Percentiles rank a stretch among this genome's conserved stretches.
Evolutionary conservation across 306 rosid genomes (phyloP).

Genomic region (Lithocarpus polystachyus): DNA sequence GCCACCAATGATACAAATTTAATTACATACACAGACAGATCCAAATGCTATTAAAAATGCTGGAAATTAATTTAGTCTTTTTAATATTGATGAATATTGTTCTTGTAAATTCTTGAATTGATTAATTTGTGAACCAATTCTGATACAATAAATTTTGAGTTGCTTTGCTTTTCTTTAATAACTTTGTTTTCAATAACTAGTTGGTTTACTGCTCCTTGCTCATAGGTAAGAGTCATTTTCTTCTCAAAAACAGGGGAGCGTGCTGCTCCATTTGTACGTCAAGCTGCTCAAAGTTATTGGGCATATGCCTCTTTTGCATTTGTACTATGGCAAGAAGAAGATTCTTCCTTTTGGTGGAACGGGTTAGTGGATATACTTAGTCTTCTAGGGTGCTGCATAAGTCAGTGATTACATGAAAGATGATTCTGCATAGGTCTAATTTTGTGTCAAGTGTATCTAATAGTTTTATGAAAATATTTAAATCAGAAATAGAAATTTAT

Average conservation of each 20-base stretch:
- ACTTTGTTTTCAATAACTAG: constrained; percentile 17
- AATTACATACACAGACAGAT: background rate
- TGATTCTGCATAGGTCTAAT: background rate
- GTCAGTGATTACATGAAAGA: background rate
- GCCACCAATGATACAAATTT: background rate
- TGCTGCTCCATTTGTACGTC: constrained; percentile 75
- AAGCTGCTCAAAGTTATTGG: constrained; percentile 74
- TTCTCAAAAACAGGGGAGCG: constrained; percentile 83
- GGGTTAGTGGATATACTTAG: constrained; percentile 51
- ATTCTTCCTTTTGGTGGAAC: constrained; percentile 75
- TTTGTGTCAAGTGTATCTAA: background rate
- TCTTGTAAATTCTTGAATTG: background rate
- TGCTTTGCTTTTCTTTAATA: constrained; percentile 12
- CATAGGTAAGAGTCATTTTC: constrained; percentile 74
- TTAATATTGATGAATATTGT: background rate
- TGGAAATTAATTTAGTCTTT: background rate
- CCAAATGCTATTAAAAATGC: background rate
- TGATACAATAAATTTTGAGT: background rate
- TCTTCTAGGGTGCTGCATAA: background rate
- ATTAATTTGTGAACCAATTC: background rate
- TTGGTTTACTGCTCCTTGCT: constrained; percentile 23
- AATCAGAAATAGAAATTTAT: background rate
- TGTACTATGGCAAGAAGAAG: constrained; percentile 86
- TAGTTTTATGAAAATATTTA: background rate
- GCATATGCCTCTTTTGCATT: constrained; percentile 78